Evolutionary conservation across 768 basidiomycete species (phyloP).

Genomic region (Boletus reticulatus): DNA sequence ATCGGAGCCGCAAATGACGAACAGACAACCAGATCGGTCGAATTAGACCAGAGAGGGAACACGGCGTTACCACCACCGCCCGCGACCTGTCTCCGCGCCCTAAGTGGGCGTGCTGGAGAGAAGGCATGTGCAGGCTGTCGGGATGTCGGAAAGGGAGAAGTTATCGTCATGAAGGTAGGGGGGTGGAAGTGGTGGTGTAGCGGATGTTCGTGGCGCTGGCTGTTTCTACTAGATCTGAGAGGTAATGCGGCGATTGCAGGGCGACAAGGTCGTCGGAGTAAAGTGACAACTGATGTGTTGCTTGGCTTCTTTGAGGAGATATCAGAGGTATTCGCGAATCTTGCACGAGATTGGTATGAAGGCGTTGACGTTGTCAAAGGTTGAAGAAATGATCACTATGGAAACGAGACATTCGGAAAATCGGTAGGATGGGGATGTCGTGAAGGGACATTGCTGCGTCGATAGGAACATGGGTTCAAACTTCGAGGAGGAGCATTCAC

Average conservation of each 20-base stretch:
- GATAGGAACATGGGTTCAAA: no score
- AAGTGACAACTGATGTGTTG: not conserved
- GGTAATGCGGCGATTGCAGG: not conserved
- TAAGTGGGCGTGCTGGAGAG: constrained; percentile 18
- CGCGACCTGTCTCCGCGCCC: constrained; percentile 13
- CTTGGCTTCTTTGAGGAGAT: not conserved
- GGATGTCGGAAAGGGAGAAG: not conserved
- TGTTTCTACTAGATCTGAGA: not conserved
- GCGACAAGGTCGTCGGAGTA: not conserved
- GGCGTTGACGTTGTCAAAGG: not conserved
- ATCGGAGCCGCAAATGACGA: not conserved
- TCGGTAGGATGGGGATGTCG: not conserved
- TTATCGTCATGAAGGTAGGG: not conserved
- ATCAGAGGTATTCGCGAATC: not conserved
- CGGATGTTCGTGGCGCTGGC: not conserved
- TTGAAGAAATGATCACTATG: not conserved
- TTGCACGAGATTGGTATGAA: not conserved
- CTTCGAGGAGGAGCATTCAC: no score
- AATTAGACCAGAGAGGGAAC: not conserved
- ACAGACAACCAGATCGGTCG: not conserved
- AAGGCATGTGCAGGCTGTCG: constrained; percentile 6
- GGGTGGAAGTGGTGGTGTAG: not conserved
- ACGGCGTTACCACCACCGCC: constrained; percentile 1
- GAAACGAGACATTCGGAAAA: not conserved
- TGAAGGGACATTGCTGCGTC: no score